Conservation (phyloP, 345 rosid species). For the Salix arbutifolia region DNA sequence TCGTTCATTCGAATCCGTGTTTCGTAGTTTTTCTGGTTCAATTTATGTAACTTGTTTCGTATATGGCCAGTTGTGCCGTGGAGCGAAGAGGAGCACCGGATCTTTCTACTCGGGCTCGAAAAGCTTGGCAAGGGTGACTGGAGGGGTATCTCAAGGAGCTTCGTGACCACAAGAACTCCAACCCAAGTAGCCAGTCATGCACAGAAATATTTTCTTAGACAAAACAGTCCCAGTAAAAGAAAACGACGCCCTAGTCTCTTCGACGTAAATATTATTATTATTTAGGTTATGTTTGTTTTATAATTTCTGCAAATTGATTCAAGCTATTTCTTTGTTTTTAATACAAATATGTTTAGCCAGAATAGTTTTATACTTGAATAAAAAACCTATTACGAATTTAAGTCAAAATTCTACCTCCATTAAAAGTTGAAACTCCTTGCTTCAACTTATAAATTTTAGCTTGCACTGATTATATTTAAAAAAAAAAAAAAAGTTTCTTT, state of each 20-base stretch:
- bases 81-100: slow-evolving; percentile 35
- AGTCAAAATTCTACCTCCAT: too few species aligned
- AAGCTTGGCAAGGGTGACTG: slow-evolving; percentile 39
- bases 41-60: too few species aligned
- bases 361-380: too few species aligned
- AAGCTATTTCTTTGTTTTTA: neutral
- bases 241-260: slow-evolving; percentile 30
- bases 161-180: slow-evolving; percentile 37
- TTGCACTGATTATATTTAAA: too few species aligned
- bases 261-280: slow-evolving; percentile 5
- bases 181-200: slow-evolving; percentile 43
- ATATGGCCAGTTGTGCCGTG: slow-evolving; percentile 25
- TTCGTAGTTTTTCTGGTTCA: too few species aligned
- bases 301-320: too few species aligned
- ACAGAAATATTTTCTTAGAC: slow-evolving; percentile 35
- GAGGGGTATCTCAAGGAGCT: slow-evolving; percentile 36
- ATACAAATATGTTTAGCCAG: too few species aligned
- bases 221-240: neutral
- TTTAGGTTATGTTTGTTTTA: neutral
- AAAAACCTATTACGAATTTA: too few species aligned
- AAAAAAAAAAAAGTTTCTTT: too few species aligned
- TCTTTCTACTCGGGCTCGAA: slow-evolving; percentile 27
- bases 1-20: too few species aligned
- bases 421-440: too few species aligned
- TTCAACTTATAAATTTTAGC: too few species aligned